Percentiles rank a stretch among this genome's conserved stretches.
These are phyloP conservation scores for Cryptococcus sp. DNA, from an alignment of 1,284 basidiomycete genomes.

Conservation along the genomic window DNA sequence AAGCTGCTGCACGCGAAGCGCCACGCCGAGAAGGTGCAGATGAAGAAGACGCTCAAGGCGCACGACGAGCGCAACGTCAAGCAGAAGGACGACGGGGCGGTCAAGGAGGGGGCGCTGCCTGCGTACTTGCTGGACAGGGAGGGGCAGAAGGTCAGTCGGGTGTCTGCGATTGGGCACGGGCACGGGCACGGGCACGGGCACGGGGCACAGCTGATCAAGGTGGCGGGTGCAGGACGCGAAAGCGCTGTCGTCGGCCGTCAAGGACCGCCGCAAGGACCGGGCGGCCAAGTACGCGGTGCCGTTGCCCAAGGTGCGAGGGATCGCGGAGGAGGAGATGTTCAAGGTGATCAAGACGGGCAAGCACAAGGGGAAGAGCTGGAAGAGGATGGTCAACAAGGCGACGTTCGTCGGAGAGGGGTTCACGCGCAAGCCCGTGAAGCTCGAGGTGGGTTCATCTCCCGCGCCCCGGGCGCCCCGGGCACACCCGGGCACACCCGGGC, in stretches of 20 bases:
- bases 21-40: slow-evolving; percentile 95
- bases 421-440: slow-evolving; percentile 97
- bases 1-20: slow-evolving; percentile 95
- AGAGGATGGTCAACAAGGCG: slow-evolving; percentile 99
- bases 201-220: background rate
- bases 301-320: slow-evolving; percentile 92
- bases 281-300: slow-evolving; percentile 98
- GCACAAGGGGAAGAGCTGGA: slow-evolving; percentile 96
- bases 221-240: slow-evolving; percentile 78
- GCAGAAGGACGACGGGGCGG: slow-evolving; percentile 74
- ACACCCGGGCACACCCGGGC: too few relatives aligned
- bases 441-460: slow-evolving; percentile 58
- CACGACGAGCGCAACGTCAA: slow-evolving; percentile 99
- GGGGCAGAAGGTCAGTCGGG: slow-evolving; percentile 64
- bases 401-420: slow-evolving; percentile 98
- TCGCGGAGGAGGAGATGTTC: slow-evolving; percentile 99
- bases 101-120: slow-evolving; percentile 84
- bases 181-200: too few relatives aligned
- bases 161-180: background rate
- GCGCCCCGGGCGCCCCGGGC: too few relatives aligned
- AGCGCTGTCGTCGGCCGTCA: slow-evolving; percentile 93
- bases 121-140: slow-evolving; percentile 96
- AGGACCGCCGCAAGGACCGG: slow-evolving; percentile 98
- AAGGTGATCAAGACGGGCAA: slow-evolving; percentile 99
- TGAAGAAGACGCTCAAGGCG: slow-evolving; percentile 98